phyloP scores from a whole-genome alignment of 2,329 filamentous ascomycete genomes.

The Trichoderma brevicompactum region DNA sequence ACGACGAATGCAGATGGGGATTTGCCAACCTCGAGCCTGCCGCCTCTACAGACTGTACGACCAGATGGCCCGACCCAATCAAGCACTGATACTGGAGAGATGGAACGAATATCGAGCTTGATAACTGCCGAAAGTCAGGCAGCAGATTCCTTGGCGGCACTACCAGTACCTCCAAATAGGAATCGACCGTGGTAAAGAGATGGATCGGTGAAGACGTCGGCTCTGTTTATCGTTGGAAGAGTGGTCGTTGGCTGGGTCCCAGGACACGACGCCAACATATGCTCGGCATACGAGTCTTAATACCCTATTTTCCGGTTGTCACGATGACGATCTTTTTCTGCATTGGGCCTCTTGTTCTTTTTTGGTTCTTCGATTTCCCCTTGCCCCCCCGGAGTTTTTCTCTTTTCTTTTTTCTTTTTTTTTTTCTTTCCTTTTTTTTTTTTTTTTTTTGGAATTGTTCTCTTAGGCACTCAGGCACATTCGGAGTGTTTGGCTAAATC shows the following conservation, averaged over 20 bases:
- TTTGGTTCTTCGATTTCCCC: not conserved
- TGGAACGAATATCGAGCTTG: not conserved
- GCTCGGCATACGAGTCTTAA: not conserved
- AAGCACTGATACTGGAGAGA: not conserved
- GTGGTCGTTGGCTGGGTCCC: too few species aligned
- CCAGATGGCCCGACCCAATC: not conserved
- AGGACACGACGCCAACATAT: not conserved
- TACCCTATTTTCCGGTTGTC: not conserved
- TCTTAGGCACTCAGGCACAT: too few species aligned
- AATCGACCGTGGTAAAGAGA: constrained; percentile 23
- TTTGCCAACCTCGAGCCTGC: not conserved
- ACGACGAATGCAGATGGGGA: constrained; percentile 2
- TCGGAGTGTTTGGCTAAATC: not conserved
- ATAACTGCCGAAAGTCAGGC: not conserved
- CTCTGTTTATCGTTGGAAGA: not conserved
- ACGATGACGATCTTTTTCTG: not conserved
- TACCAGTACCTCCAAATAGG: not conserved
- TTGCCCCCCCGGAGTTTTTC: too few species aligned
- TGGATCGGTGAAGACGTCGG: not conserved
- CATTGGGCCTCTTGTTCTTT: not conserved
- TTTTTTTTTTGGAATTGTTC: not conserved
- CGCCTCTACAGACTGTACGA: constrained; percentile 6
- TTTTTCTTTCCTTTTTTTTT: not conserved
- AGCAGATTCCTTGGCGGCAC: not conserved
- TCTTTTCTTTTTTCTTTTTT: too few species aligned